A percentile compares a stretch with the other conserved stretches of the same genome.
Conservation (phyloP, 179 eudicot genomes). For the Beta macrorhiza region DNA sequence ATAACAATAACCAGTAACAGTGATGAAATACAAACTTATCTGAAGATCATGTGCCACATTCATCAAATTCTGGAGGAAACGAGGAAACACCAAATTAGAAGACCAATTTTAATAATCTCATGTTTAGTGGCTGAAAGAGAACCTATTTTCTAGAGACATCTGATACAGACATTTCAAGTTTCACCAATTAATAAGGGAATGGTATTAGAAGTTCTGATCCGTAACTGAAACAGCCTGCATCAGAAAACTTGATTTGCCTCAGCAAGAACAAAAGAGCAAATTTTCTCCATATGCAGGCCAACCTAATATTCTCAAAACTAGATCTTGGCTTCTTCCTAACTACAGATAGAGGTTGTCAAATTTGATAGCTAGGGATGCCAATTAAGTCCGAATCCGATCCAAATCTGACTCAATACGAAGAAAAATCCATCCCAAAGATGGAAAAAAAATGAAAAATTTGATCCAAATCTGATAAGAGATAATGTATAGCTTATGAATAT, state of each 20-base stretch:
- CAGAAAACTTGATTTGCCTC: not conserved
- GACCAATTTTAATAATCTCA: not conserved
- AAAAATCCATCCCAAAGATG: too few relatives aligned
- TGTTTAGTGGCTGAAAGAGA: not conserved
- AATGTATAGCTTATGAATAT: too few relatives aligned
- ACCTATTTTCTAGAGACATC: not conserved
- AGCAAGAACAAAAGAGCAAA: not conserved
- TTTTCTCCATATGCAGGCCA: not conserved
- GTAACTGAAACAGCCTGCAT: not conserved
- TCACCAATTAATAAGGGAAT: too few relatives aligned
- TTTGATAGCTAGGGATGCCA: too few relatives aligned
- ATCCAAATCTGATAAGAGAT: too few relatives aligned
- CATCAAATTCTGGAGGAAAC: constrained; percentile 2
- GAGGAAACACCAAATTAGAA: not conserved
- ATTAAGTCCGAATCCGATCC: too few relatives aligned
- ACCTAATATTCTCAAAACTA: not conserved
- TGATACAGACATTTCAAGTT: not conserved
- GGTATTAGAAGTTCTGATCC: not conserved
- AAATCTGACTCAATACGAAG: too few relatives aligned
- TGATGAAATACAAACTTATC: not conserved
- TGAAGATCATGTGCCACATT: not conserved
- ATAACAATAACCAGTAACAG: not conserved
- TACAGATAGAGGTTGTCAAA: not conserved
- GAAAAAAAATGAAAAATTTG: too few relatives aligned
- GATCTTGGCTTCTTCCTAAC: not conserved